phyloP scores from a whole-genome alignment of 768 basidiomycete genomes.

The Tricholoma flavovirens region DNA sequence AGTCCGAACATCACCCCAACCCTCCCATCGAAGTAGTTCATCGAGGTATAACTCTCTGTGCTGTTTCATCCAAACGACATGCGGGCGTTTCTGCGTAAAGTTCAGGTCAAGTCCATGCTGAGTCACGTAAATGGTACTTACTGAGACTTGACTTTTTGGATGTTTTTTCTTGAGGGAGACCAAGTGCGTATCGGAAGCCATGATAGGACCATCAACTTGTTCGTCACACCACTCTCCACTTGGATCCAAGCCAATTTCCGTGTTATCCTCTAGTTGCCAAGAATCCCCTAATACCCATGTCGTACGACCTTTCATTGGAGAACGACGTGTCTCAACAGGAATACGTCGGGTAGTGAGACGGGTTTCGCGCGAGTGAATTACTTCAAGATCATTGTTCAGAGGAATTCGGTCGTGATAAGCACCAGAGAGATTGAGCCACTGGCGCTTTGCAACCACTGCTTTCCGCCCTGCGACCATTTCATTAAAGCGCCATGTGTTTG shows the following conservation, averaged over 20 bases:
- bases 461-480: too few species aligned
- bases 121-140: neutral
- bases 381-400: neutral
- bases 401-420: neutral
- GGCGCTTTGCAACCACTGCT: neutral
- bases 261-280: constrained; percentile 2
- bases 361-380: neutral
- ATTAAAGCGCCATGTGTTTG: too few species aligned
- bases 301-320: neutral
- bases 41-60: too few species aligned
- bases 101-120: neutral
- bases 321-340: neutral
- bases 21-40: too few species aligned
- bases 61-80: too few species aligned
- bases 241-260: constrained; percentile 7
- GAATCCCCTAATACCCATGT: neutral
- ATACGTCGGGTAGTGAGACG: neutral
- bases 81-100: neutral
- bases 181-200: neutral
- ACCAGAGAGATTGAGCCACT: neutral
- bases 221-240: constrained; percentile 6
- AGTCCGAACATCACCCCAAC: too few species aligned
- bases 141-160: constrained; percentile 3
- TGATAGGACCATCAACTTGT: constrained; percentile 7
- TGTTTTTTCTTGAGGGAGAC: constrained; percentile 2